These are phyloP conservation scores for Aspergillus pseudoviridinutans DNA, from an alignment of 2,329 filamentous ascomycete genomes.

Conservation along the genomic window DNA sequence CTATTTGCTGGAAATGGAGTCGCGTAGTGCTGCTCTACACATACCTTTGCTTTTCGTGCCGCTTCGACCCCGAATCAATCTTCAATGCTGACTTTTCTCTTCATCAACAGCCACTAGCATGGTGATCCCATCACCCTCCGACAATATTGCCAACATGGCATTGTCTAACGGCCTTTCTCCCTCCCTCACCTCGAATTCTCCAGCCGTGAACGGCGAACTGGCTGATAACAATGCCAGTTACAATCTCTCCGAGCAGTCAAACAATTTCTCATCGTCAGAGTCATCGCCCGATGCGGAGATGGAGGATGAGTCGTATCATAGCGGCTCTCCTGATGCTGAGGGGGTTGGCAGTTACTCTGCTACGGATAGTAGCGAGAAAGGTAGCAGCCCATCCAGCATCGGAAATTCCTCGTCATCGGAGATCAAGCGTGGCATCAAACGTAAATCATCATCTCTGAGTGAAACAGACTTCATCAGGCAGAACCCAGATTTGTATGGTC, in stretches of 20 bases:
- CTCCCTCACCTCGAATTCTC: conserved; percentile 22
- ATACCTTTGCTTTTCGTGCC: conserved; percentile 16
- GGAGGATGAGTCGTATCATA: conserved; percentile 38
- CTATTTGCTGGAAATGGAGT: conserved; percentile 23
- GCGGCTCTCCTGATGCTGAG: conserved; percentile 33
- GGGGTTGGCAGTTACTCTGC: conserved; percentile 68
- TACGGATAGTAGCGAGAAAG: conserved; percentile 54
- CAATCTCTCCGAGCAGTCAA: conserved; percentile 70
- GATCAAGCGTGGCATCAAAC: conserved; percentile 67
- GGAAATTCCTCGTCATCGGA: conserved; percentile 67
- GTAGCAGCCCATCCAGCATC: conserved; percentile 55
- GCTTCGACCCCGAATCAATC: conserved; percentile 19
- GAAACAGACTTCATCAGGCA: conserved; percentile 82
- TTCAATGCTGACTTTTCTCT: conserved; percentile 41
- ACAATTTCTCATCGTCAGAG: conserved; percentile 51
- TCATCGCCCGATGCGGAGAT: conserved; percentile 40
- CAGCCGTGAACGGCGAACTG: conserved; percentile 34
- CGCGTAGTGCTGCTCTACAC: conserved; percentile 31
- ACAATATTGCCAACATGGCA: conserved; percentile 29
- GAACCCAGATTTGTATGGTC: conserved; percentile 91
- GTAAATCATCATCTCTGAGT: conserved; percentile 61
- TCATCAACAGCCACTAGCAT: conserved; percentile 40
- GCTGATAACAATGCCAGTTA: conserved; percentile 61
- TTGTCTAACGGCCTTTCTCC: conserved; percentile 33
- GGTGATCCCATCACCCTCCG: conserved; percentile 42